Evolutionary conservation across 768 basidiomycete species (phyloP), one percentile per base, ranked within the genome.

Genomic region (Krasilnikovozyma curviuscula): DNA sequence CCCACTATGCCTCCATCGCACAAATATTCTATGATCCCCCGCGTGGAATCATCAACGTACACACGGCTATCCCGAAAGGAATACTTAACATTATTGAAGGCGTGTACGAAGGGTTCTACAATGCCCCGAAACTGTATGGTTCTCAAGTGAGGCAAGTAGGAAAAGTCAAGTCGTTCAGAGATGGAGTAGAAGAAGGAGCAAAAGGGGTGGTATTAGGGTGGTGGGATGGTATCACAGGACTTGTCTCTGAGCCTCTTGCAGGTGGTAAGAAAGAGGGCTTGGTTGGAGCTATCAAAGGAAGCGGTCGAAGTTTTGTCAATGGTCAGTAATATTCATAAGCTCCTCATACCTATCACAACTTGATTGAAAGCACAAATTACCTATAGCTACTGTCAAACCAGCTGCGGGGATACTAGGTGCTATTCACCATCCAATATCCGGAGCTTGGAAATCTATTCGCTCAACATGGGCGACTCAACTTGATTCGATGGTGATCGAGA

Each of bases 181-280:
- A 63, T 52, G 73, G 73, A 0, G 51, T 74, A 7, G 67, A 63
- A 44, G 72, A 72, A 54, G 72, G 66, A 10, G 72, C 69, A 14
- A 72, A 71, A 52, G 62, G 61, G 9, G 53, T 67, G 18, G 62
- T 61, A 43, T 65, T 59, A 47, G 67, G 66, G 3, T 65, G 61
- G 49, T 65, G 60, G 50, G 68, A 69, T 52, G 68, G 64, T 7
- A 66, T 68, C 44, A 66, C 65, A 1, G 68, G 68, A 3, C 54
- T 69, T 10, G 63, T 68, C 2, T 61, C 54, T 19, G 68, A 68
- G 44, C 68, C 68, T 0, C 46, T 66, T 13, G 56, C 62, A 45
- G 68, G 68, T 0, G 67, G 57, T 25, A 59, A 63, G 59, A 63
- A 67, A 51, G 65, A 67, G 62, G 67, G 67, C 21, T 56, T 60